Evolutionary conservation across 1,284 basidiomycete genomes (phyloP).

Genomic region (Mycena citricolor): DNA sequence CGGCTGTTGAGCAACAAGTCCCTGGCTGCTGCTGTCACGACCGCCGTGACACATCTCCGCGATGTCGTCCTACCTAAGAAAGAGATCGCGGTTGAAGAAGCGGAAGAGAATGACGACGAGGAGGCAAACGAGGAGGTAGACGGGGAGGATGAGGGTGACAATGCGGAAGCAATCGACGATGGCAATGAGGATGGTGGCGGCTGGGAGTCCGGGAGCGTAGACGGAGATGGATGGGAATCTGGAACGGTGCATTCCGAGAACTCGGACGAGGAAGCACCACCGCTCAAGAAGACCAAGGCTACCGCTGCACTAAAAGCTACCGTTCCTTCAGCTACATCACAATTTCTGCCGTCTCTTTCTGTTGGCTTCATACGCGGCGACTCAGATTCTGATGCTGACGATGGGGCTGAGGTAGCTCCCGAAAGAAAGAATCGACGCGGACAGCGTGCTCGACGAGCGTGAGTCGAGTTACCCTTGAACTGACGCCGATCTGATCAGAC

Average conservation of each 20-base stretch:
- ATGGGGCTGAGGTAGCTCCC: conserved; percentile 51
- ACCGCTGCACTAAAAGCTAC: not conserved
- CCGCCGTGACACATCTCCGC: conserved; percentile 52
- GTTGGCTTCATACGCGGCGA: conserved; percentile 82
- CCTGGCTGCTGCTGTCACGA: conserved; percentile 61
- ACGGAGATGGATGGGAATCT: conserved; percentile 42
- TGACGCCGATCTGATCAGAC: conserved; percentile 1
- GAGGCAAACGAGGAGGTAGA: conserved; percentile 18
- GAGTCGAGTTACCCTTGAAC: conserved; percentile 40
- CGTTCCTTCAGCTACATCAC: conserved; percentile 5
- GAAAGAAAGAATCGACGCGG: conserved; percentile 87
- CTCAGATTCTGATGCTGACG: conserved; percentile 73
- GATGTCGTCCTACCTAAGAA: conserved; percentile 41
- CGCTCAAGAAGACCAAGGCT: conserved; percentile 14
- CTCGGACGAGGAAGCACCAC: conserved; percentile 4
- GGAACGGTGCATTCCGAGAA: conserved; percentile 27
- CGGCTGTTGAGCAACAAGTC: conserved; percentile 77
- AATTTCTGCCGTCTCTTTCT: conserved; percentile 84
- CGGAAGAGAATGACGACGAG: not conserved
- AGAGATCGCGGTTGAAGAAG: conserved; percentile 22
- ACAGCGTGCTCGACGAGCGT: conserved; percentile 89
- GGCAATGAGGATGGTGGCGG: too few relatives aligned
- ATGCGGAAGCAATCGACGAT: conserved; percentile 33
- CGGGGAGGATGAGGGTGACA: conserved; percentile 26
- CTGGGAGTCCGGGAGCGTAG: conserved; percentile 62